Base-by-base conservation (phyloP, 176 grass and related monocot species). In the Eragrostis curvula region DNA sequence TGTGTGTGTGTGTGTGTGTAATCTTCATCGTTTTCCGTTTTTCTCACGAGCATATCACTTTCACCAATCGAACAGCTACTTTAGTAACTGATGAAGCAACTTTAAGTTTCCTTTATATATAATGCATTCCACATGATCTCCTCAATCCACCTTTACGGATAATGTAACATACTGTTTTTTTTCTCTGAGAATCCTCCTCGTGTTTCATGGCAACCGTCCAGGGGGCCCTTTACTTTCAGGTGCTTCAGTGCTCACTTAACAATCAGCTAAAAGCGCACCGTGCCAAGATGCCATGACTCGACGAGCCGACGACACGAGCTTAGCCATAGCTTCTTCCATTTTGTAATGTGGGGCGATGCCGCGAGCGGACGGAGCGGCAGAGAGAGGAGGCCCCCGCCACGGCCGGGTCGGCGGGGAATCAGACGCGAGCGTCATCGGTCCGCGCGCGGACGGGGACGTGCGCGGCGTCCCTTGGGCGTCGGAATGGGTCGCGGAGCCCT, bases 381-480 rank as follows among this genome's bases (percentile, higher is more conserved):
- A 52, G 71, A 52, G 74, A 3, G 23, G 70, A 27, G 45, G n/a
- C n/a, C 30, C 17, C 40, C 14, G 23, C 32, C 39, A 12, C 36
- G 5, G 39, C 49, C 32, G 10, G 39, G 1, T 14, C 1, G 3
- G 17, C 69, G n/a, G 1, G 42, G 41, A 61, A 58, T 21, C 12
- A 20, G 30, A 12, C 18, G 12, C 23, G 6, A 25, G 52, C 59
- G 32, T n/a, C 63, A 73, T 53, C 39, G 68, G 32, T 27, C 23
- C 9, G 23, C 30, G 74, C 25, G 71, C 14, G 70, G 56, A 56
- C 56, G 41, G 61, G 69, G 50, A 10, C 62, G 60, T 36, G 52
- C 71, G 56, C 68, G 49, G 25, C 79, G 83, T 0, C 86, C 92
- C 79, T 94, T 94, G 59, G 78, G 39, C 70, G 32, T 46, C 4